Percentiles rank a stretch among this genome's conserved stretches.
These are phyloP conservation scores for Phytophthora fragariaefolia DNA, from an alignment of 352 stramenopile species.

Conservation along the genomic window DNA sequence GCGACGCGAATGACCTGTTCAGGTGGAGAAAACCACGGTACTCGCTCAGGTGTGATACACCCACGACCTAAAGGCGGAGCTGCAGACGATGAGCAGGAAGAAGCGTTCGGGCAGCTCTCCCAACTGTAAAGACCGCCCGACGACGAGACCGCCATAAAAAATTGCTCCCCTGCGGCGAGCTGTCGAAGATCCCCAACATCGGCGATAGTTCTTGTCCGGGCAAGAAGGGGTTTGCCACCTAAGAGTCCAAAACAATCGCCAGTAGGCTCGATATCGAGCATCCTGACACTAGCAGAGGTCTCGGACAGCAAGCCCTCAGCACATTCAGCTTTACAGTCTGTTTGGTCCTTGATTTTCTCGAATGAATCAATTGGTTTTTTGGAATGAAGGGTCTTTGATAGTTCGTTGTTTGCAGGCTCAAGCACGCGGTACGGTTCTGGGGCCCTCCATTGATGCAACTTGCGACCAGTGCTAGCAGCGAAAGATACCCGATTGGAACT, in stretches of 20 bases:
- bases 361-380: neutral
- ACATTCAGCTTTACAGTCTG: too few species aligned
- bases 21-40: conserved; percentile 25
- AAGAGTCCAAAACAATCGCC: conserved; percentile 65
- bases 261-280: conserved; percentile 36
- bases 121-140: conserved; percentile 50
- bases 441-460: conserved; percentile 49
- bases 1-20: conserved; percentile 45
- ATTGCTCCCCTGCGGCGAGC: conserved; percentile 43
- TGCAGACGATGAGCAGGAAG: conserved; percentile 9
- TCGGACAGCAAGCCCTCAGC: neutral
- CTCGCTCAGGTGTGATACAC: conserved; percentile 22
- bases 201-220: conserved; percentile 51
- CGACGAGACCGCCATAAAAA: conserved; percentile 42
- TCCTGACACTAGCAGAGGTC: neutral
- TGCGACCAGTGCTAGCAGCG: conserved; percentile 42
- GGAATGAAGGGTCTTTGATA: neutral
- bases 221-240: conserved; percentile 46
- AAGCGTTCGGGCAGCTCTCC: conserved; percentile 25
- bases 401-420: neutral
- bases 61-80: conserved; percentile 21
- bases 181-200: conserved; percentile 48
- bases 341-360: neutral
- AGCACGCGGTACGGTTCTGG: conserved; percentile 26
- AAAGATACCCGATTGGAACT: conserved; percentile 30